Evolutionary conservation across 768 basidiomycete genomes (phyloP).

Genomic region (Saitozyma sp.): DNA sequence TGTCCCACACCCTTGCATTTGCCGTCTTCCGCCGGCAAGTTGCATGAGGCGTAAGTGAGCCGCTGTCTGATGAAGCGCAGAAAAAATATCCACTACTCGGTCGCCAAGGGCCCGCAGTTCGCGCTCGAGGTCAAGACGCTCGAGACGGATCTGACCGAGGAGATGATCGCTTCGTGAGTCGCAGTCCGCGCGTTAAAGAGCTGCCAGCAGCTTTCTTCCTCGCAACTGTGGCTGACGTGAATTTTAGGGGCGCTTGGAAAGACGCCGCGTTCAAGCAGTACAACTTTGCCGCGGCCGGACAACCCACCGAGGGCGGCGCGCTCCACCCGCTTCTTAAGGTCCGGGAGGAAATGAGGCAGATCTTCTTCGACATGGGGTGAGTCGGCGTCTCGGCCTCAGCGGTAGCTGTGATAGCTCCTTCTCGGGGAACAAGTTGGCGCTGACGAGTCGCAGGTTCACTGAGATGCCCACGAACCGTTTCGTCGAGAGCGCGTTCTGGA

Average conservation of each 20-base stretch:
- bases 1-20: neutral
- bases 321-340: slow-evolving; percentile 96
- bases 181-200: neutral
- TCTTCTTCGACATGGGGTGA: slow-evolving; percentile 99
- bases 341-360: slow-evolving; percentile 92
- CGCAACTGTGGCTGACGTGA: neutral
- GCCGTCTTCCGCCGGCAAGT: neutral
- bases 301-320: slow-evolving; percentile 83
- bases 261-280: slow-evolving; percentile 92
- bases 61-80: slow-evolving; percentile 54
- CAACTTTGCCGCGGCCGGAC: slow-evolving; percentile 96
- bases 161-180: slow-evolving; percentile 87
- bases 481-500: slow-evolving; percentile 99
- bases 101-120: slow-evolving; percentile 80
- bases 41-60: neutral
- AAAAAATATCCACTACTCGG: slow-evolving; percentile 93
- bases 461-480: slow-evolving; percentile 97
- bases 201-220: neutral
- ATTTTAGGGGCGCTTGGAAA: slow-evolving; percentile 81
- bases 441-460: slow-evolving; percentile 67
- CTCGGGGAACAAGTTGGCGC: neutral
- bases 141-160: slow-evolving; percentile 93
- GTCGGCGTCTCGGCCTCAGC: slow-evolving; percentile 29
- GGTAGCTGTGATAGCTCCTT: neutral
- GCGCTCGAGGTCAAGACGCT: slow-evolving; percentile 87